Evolutionary conservation across 2,329 filamentous ascomycete genomes (phyloP), one percentile per base, ranked within the genome.

Genomic region (Xylariaceae sp.): DNA sequence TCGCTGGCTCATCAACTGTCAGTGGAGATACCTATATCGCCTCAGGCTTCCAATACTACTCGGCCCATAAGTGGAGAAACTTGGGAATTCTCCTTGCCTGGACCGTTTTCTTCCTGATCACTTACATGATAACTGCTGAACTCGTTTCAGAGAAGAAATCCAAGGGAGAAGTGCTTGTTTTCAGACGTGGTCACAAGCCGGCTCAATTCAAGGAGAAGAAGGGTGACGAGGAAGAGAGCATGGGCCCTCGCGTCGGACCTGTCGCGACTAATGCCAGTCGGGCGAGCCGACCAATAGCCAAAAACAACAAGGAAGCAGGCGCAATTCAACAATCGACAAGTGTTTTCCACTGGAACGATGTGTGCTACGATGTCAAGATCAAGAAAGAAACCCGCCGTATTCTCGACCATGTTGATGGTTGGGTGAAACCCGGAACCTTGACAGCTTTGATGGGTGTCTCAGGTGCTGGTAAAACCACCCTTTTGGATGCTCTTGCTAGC

Each of bases 391-490:
- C 77, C 1, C 81, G 90, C 14, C 82, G 86, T 39, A 87, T 96
- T 61, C 74, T 96, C 51, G 85, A 96, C 60, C 76, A 94, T 54
- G 88, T 96, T 11, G 87, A 95, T 63, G 91, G 91, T 33, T 96
- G 89, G 88, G 90, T 96, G 52, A 94, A 95, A 69, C 91, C 91
- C 3, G 91, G 91, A 52, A 95, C 89, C 14, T 68, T 95, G 47
- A 96, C 90, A 11, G 90, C 89, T 36, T 76, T 95, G 3, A 96
- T 96, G 90, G 88, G 90, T 71, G 89, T 91, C 7, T 90, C 87
- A 31, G 90, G 91, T 58, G 91, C 91, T n/a, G 91, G 91, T 51
- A 96, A 96, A 70, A 96, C 91, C 0, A 96, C 91, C 1, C 79
- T 96, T 27, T 73, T 96, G 31, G 89, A 96, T 68, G 88, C 89